Percentiles rank a stretch among this genome's conserved stretches.
These are phyloP conservation scores for Emmonsia crescens DNA, from an alignment of 2,329 filamentous ascomycete species.

Conservation along the genomic window DNA sequence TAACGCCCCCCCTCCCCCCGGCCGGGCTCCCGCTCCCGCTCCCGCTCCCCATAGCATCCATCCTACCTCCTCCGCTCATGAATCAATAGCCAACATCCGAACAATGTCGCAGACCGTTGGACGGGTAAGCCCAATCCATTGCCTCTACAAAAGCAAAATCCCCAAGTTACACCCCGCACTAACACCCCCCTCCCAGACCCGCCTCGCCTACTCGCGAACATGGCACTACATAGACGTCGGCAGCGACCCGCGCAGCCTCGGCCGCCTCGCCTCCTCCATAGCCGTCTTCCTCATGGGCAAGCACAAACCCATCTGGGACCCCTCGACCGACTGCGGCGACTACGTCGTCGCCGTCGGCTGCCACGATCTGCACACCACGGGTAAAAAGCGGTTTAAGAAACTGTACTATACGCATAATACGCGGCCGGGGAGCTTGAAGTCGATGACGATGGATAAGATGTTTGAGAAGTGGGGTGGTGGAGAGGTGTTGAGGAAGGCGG, in stretches of 20 bases:
- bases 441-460: conserved; percentile 88
- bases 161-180: no score
- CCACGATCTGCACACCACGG: conserved; percentile 74
- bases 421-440: conserved; percentile 71
- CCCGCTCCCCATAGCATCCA: neutral
- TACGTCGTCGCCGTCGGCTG: conserved; percentile 94
- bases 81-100: conserved; percentile 5
- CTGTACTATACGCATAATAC: conserved; percentile 93
- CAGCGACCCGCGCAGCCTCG: conserved; percentile 65
- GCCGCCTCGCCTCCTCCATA: conserved; percentile 78
- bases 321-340: conserved; percentile 96
- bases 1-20: neutral
- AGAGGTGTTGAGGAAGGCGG: conserved; percentile 82
- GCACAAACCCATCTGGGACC: conserved; percentile 96
- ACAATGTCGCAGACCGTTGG: conserved; percentile 37
- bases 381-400: conserved; percentile 88
- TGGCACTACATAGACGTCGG: conserved; percentile 83
- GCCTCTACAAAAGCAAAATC: neutral
- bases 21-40: neutral
- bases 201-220: conserved; percentile 87
- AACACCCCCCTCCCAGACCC: conserved; percentile 53
- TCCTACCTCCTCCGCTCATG: conserved; percentile 3
- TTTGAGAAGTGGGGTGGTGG: conserved; percentile 89
- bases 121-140: conserved; percentile 25
- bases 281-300: conserved; percentile 91